Percentiles rank a stretch among this genome's conserved stretches.
Conservation (phyloP, 139 green algal genomes). For the Tetradesmus obliquus region DNA sequence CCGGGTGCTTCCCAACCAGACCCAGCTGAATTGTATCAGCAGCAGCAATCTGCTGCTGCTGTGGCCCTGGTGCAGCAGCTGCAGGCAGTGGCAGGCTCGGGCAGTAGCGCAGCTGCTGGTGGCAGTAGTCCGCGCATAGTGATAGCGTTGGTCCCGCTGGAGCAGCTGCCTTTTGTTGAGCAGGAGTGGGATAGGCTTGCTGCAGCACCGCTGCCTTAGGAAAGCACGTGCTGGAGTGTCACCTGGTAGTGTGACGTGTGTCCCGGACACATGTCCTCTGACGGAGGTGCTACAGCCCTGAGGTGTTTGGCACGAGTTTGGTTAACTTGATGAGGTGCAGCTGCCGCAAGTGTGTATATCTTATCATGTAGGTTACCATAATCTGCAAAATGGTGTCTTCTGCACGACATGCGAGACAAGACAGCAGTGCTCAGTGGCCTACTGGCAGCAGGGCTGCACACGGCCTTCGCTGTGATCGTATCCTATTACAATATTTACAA, state of each 20-base stretch:
- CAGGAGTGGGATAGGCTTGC: slow-evolving; percentile 6
- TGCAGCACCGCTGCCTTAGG: background rate
- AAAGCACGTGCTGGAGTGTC: no score
- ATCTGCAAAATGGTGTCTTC: background rate
- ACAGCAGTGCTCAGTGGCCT: background rate
- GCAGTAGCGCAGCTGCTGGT: background rate
- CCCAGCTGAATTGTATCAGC: background rate
- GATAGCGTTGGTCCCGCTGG: background rate
- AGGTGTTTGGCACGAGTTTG: no score
- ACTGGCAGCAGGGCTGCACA: background rate
- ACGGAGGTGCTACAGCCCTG: background rate
- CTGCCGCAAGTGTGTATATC: background rate
- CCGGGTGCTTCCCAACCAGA: background rate
- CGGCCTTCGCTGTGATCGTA: background rate
- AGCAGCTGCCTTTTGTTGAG: slow-evolving; percentile 17
- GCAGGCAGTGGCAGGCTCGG: background rate
- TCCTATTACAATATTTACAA: background rate
- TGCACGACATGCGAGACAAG: background rate
- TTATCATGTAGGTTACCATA: background rate
- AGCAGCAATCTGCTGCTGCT: slow-evolving; percentile 15
- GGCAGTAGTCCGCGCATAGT: background rate
- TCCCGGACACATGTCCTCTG: no score
- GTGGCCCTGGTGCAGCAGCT: slow-evolving; percentile 11
- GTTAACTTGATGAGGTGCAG: background rate
- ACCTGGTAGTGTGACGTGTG: no score